phyloP scores from a whole-genome alignment of 345 rosid genomes.

The Eucalyptus cloeziana region DNA sequence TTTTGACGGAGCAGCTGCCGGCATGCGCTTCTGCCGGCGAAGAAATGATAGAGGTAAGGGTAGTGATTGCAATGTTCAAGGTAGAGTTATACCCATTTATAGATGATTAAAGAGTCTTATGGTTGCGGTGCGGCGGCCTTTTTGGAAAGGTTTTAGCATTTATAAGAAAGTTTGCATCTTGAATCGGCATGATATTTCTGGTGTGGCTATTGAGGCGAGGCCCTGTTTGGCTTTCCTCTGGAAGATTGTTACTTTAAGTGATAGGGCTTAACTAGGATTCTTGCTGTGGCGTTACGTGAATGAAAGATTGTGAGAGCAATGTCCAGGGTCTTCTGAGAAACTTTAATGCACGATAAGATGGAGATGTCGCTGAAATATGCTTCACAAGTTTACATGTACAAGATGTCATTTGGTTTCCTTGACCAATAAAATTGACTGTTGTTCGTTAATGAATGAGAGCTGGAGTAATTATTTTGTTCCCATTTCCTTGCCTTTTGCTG shows the following conservation, averaged over 20 bases:
- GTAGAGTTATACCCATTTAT: background rate
- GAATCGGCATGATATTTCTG: background rate
- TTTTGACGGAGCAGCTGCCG: slow-evolving; percentile 59
- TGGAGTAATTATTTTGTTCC: background rate
- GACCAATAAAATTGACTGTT: background rate
- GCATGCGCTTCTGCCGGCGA: slow-evolving; percentile 52
- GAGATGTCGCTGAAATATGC: background rate
- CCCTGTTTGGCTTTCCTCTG: background rate
- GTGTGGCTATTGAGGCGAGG: background rate
- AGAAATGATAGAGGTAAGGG: slow-evolving; percentile 69
- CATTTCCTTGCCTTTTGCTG: background rate
- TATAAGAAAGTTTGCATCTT: background rate
- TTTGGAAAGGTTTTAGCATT: background rate
- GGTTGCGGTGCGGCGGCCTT: background rate
- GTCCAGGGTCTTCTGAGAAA: background rate
- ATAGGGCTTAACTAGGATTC: background rate
- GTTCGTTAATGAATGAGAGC: background rate
- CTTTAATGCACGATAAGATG: background rate
- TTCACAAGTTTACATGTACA: background rate
- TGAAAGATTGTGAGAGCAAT: background rate
- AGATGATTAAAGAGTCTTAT: background rate
- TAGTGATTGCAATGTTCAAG: background rate
- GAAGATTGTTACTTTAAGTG: background rate
- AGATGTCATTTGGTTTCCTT: background rate
- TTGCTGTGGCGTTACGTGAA: background rate